phyloP scores from a whole-genome alignment of 805 yeast species.

The Isabelozyma heimii region DNA sequence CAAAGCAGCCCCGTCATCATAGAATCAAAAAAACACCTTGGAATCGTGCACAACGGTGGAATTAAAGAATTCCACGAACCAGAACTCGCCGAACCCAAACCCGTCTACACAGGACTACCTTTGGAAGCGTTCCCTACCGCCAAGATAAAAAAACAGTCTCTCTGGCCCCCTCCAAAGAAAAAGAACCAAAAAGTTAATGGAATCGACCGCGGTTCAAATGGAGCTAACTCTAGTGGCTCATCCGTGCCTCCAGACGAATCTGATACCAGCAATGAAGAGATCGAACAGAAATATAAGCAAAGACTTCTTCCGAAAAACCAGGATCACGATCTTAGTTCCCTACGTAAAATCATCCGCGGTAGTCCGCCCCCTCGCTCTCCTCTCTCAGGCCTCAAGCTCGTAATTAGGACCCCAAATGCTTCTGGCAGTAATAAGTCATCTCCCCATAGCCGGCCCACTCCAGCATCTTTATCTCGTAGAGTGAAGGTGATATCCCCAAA shows the following conservation, averaged over 20 bases:
- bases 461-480: slow-evolving; percentile 14
- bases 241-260: slow-evolving; percentile 12
- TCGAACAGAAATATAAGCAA: slow-evolving; percentile 10
- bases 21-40: slow-evolving; percentile 5
- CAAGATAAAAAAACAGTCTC: slow-evolving; percentile 54
- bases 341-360: slow-evolving; percentile 10
- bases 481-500: slow-evolving; percentile 34
- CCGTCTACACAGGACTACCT: slow-evolving; percentile 71
- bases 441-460: slow-evolving; percentile 6
- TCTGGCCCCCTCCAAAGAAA: slow-evolving; percentile 44
- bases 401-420: slow-evolving; percentile 5
- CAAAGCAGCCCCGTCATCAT: slow-evolving; percentile 8
- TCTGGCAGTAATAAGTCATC: neutral
- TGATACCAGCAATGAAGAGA: slow-evolving; percentile 3
- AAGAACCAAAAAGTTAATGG: slow-evolving; percentile 11
- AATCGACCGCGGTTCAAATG: neutral
- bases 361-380: neutral
- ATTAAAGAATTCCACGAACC: slow-evolving; percentile 54
- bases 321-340: slow-evolving; percentile 5
- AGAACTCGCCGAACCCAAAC: slow-evolving; percentile 48
- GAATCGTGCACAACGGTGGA: slow-evolving; percentile 10
- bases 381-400: neutral
- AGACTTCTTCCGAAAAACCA: slow-evolving; percentile 7
- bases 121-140: slow-evolving; percentile 65
- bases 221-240: neutral